phyloP scores from a whole-genome alignment of 441 rosid species.

The Populus hybrid region DNA sequence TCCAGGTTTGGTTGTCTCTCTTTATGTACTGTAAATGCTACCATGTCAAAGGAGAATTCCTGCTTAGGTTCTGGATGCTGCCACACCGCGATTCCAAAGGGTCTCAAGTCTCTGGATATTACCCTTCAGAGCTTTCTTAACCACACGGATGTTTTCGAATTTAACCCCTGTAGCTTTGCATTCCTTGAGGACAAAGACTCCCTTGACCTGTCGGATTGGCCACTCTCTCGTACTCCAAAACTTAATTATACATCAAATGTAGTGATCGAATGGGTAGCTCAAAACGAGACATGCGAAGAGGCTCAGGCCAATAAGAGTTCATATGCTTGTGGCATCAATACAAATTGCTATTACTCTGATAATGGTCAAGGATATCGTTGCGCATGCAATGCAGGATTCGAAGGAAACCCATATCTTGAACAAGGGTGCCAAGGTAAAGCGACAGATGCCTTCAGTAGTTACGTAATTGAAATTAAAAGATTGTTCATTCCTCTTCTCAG shows the following conservation, averaged over 20 bases:
- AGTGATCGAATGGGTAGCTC: constrained; percentile 17
- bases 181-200: neutral
- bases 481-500: too few relatives aligned
- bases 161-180: constrained; percentile 10
- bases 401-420: constrained; percentile 11
- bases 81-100: constrained; percentile 13
- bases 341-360: constrained; percentile 8
- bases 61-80: constrained; percentile 19
- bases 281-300: neutral
- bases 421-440: constrained; percentile 11
- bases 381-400: constrained; percentile 11
- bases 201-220: neutral
- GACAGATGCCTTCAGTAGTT: too few relatives aligned
- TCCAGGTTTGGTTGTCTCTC: constrained; percentile 3
- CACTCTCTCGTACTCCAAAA: neutral
- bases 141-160: neutral
- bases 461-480: too few relatives aligned
- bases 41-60: neutral
- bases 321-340: neutral
- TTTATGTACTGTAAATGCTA: neutral
- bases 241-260: rapidly evolving
- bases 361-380: constrained; percentile 21
- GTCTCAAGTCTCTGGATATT: too few relatives aligned
- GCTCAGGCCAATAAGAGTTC: neutral
- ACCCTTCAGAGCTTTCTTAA: neutral